Base-by-base conservation (phyloP, 2,329 filamentous ascomycete genomes). In the Colletotrichum horii region DNA sequence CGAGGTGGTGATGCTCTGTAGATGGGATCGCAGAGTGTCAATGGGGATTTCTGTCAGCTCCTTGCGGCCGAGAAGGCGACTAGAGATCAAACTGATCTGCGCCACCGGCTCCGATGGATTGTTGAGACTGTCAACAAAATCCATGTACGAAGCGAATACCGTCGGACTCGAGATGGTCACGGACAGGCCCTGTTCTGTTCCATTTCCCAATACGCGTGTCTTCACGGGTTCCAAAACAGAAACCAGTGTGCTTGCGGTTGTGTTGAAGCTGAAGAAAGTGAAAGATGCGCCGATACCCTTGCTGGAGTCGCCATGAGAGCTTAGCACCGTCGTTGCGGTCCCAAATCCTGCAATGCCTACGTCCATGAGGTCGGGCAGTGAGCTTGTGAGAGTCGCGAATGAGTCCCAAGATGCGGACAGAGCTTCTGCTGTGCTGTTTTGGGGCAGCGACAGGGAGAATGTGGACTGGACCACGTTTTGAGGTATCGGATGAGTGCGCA, bases 401-500 rank as follows among this genome's bases (percentile, higher is more conserved):
- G 55, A 4, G 16, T 58, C 55, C 55, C 55, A 58, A 19, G 55
- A 58, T 58, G 58, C 6, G 15, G 58, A 0, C 0, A 61, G 28
- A n/a, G 16, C 28, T 14, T 61, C 6, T 4, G 0, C 3, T 22
- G n/a, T 52, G n/a, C n/a, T n/a, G 12, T 30, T 15, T 12, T 16
- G 24, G 11, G 43, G 36, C 38, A 19, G 48, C 36, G 65, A 61
- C 43, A 34, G 22, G 43, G 16, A 71, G 11, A 71, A 48, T 26
- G 15, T 22, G 19, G 61, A 60, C 12, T 65, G 38, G 36, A 72
- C 66, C 15, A 77, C 75, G 19, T 75, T 75, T 8, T 12, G 38
- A 7, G 77, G 77, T n/a, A 65, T 66, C 1, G 75, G 73, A 43
- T 74, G 66, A 32, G 77, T 55, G 26, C 66, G 55, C 8, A 78